Percentiles rank a stretch among this genome's conserved stretches.
Conservation (phyloP, 2,329 filamentous ascomycete genomes). For the Colletotrichum theobromicola region DNA sequence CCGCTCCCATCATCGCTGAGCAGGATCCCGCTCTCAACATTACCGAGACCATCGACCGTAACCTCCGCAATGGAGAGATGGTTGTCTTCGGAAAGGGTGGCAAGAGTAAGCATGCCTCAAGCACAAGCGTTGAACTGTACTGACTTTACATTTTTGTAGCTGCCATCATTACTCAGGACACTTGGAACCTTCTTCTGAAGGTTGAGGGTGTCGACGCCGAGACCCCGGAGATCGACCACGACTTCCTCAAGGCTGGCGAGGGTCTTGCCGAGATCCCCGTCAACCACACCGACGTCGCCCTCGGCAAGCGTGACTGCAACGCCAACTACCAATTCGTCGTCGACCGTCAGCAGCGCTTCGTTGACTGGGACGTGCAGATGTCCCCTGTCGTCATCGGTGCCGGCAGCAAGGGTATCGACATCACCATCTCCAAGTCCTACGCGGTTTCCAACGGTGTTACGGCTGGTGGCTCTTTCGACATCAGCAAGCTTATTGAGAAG, state of each 20-base stretch:
- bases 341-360: constrained; percentile 10
- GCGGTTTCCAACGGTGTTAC: neutral
- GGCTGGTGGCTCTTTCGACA: neutral
- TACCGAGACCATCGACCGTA: neutral
- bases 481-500: neutral
- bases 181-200: neutral
- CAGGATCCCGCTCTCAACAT: neutral
- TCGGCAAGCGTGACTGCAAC: constrained; percentile 7
- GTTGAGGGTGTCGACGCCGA: neutral
- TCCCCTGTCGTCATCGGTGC: constrained; percentile 17
- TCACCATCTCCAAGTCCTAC: constrained; percentile 13
- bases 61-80: constrained; percentile 1
- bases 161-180: neutral
- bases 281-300: neutral
- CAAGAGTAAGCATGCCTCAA: neutral
- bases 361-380: constrained; percentile 21
- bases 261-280: neutral
- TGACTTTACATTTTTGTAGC: neutral
- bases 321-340: neutral
- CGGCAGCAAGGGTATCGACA: constrained; percentile 4
- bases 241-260: neutral
- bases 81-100: neutral
- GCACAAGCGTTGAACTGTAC: neutral
- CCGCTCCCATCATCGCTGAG: neutral
- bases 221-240: neutral